Base-by-base conservation (phyloP, 805 yeast genomes). In the Lipomyces spencermartinsiae region DNA sequence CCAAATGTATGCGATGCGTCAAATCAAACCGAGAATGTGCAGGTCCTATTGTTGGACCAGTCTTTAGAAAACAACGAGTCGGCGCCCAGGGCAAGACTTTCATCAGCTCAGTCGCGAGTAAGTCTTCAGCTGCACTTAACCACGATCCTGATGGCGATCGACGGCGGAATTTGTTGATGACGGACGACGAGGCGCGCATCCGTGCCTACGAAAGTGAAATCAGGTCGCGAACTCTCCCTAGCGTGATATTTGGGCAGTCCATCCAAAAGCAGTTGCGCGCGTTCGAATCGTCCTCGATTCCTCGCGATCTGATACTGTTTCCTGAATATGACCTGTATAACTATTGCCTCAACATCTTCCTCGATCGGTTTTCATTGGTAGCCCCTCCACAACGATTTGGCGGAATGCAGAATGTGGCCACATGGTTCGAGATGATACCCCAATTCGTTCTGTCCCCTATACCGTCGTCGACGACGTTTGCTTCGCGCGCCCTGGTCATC, bases 401-500 rank as follows among this genome's bases (percentile, higher is more conserved):
- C 35, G 64, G 34, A 7, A 16, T 35, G 31, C 25, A 9, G 25
- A 9, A 19, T 5, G 22, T 10, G 16, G 25, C 19, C 31, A 6
- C 59, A 25, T 61, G 68, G 68, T 12, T 51, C 3, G 51, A 60
- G 33, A 14, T 61, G 54, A 29, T 65, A 6, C 68, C 68, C 4
- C 54, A 35, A 34, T 58, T 65, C 37, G 64, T 65, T 19, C 57
- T 65, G 31, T 34, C 68, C 8, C 19, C 58, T 4, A n/a, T 16
- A n/a, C 46, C 62, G 10, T 53, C 59, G 25, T 54, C 62, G 25
- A 43, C 64, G 10, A 61, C 62, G n/a, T 61, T 61, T 31, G 64
- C 68, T n/a, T 33, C 68, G 14, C 59, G 68, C n/a, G 61, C 68
- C 16, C 43, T 65, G 31, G 53, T 65, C n/a, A 33, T 65, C 19